Evolutionary conservation across 2,329 filamentous ascomycete genomes (phyloP), one percentile per base, ranked within the genome.

Genomic region (Amauroascus verrucosus): DNA sequence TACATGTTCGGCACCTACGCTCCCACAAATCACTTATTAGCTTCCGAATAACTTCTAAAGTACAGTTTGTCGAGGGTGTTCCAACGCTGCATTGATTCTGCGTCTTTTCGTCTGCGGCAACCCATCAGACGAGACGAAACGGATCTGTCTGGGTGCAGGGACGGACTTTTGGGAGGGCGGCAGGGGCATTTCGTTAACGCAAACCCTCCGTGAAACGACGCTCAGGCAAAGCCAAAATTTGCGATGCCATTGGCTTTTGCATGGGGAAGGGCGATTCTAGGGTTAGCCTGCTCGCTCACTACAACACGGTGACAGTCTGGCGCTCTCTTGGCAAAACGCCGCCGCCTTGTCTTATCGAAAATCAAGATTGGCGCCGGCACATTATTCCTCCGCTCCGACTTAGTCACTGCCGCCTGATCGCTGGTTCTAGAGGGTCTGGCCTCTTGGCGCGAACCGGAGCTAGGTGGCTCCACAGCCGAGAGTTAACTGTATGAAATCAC

Each of bases 51-150:
- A 8, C 38, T 7, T 3, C 38, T 41, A 18, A n/a, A 22, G n/a
- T 20, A 8, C 38, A 41, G 38, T 22, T 41, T n/a, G 22, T 32
- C 22, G 28, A 47, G 24, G 43, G 18, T 50, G 9, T 26, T 77
- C 82, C 69, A 76, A 86, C 81, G 86, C 86, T 63, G 86, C 84
- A 70, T 84, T 88, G 64, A 91, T 86, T 62, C 86, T 78, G 65
- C 86, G 79, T 62, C 86, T 77, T 70, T 90, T 91, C 24, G 84
- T 84, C 57, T 86, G 85, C 47, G 86, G 86, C 59, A 87, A 84
- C 57, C 86, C 86, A 70, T 89, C 85, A 63, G 84, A 88, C 59
- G 88, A 86, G 61, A 91, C 86, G 67, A 90, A 91, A 61, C 86
- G 84, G 60, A 88, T 86, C 63, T 73, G 72, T 54, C 69, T 63